Percentiles rank a stretch among this genome's conserved stretches.
Evolutionary conservation across 306 rosid species (phyloP).

Genomic region (Acmispon strigosus): DNA sequence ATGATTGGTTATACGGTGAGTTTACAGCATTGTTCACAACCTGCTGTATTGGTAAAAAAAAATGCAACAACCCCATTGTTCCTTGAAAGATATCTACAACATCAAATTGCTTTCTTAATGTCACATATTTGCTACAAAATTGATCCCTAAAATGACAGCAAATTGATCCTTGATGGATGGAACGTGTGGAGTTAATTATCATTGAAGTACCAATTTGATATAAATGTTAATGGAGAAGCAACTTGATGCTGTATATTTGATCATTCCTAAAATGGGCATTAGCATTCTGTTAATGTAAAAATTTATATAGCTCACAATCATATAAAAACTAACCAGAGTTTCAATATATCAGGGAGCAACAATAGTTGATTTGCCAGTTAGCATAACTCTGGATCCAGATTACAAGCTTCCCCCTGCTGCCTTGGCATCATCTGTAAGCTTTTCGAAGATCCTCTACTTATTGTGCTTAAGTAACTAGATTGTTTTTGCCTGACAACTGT

Average conservation of each 20-base stretch:
- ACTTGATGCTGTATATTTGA: background rate
- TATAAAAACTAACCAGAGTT: slow-evolving; percentile 12
- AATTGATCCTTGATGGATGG: background rate
- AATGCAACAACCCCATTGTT: background rate
- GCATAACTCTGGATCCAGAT: slow-evolving; percentile 61
- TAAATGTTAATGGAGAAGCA: background rate
- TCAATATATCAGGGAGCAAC: slow-evolving; percentile 77
- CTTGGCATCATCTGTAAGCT: slow-evolving; percentile 53
- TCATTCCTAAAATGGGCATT: background rate
- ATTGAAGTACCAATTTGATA: background rate
- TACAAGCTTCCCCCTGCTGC: slow-evolving; percentile 75
- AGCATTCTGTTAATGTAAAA: slow-evolving; percentile 1
- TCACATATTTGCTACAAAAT: background rate
- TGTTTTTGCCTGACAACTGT: slow-evolving; percentile 5
- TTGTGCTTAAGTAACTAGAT: background rate
- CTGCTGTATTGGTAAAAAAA: background rate
- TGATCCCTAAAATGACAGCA: background rate
- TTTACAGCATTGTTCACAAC: background rate
- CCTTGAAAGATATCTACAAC: background rate
- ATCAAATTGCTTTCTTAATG: background rate
- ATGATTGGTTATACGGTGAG: background rate
- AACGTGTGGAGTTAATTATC: background rate
- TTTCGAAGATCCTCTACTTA: background rate
- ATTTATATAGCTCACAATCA: background rate
- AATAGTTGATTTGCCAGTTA: slow-evolving; percentile 74